Base-by-base conservation (phyloP, 1,139 yeast species). In the Magnusiomyces clavatus region DNA sequence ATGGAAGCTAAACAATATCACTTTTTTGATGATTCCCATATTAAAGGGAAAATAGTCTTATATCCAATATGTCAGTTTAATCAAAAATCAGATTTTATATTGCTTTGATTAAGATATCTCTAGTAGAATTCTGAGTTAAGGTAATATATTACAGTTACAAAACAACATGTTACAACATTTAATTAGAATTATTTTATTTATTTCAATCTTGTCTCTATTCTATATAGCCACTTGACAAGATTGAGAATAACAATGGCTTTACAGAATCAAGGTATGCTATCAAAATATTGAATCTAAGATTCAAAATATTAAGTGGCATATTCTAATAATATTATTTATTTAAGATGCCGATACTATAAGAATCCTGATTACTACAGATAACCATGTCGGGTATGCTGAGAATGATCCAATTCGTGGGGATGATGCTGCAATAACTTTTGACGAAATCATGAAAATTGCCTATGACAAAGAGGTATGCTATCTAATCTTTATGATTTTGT, bases 321-420 rank as follows among this genome's bases (percentile, higher is more conserved):
- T 34, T 34, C 20, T n/a, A 29, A n/a, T 11, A 29, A 4, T 13
- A 11, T 47, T 48, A 43, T 45, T 17, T 8, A 3, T 1, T n/a
- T 6, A 29, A 52, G 60, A 58, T 31, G 57, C 62, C 14, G 77
- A 84, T 64, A 87, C 96, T 0, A 79, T 90, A 16, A 70, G 87
- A 44, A 78, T 92, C 20, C 77, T 92, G 40, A 69, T 92, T 19
- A 89, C 98, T 1, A 89, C 98, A 1, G 99, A 92, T 63, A 92
- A 92, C 65, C 99, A 92, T 73, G 96, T 92, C 35, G 99, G 99
- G 1, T 90, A 83, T 64, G 81, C 82, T 55, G 98, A 92, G 64
- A 78, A 78, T 45, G 98, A 92, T 64, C 92, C 96, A 0, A 82
- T 92, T 11, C 76, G 95, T 34, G 96, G 97, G 1, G 85, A 86